Base-by-base conservation (phyloP, 805 yeast genomes). In the Saturnispora dispora region DNA sequence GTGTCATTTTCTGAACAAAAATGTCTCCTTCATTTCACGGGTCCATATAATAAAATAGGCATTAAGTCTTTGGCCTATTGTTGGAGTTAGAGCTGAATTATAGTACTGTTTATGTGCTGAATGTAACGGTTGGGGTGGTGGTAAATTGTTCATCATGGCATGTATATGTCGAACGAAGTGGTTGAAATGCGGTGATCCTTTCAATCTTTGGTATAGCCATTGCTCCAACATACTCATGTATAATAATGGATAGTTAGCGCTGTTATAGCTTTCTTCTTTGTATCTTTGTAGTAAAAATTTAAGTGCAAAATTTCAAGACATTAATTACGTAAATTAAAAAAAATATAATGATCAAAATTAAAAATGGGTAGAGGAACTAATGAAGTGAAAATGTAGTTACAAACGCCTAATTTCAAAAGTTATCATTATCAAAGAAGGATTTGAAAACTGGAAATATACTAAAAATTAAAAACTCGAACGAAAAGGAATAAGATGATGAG, bases 161-260 rank as follows among this genome's bases (percentile, higher is more conserved):
- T 85, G 84, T 1, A 85, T 68, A 11, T 71, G 67, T 39, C 79
- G 69, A 4, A 85, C 95, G 70, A 82, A 78, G 27, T 76, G 67
- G 57, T 83, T 79, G 58, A 85, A 85, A 0, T 75, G 69, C 2
- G 73, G 76, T 10, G 88, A 81, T 45, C 69, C 70, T 64, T 84
- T 71, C 13, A 85, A 69, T 69, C 70, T 35, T 50, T 60, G 59
- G 51, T 71, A 75, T 1, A 75, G 61, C 67, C 74, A 71, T 57
- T 79, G 79, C 58, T 79, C 82, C 13, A 80, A 25, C 63, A 63
- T 50, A 17, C 22, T 32, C 6, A 30, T 44, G 41, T 22, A 23
- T 27, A 23, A 4, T 17, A 20, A 8, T 8, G 23, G 30, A 28
- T 9, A 28, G 20, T 8, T 18, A 7, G 8, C 13, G 18, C 10